Evolutionary conservation across 2,329 filamentous ascomycete species (phyloP).

Genomic region (Hirsutella rhossiliensis): DNA sequence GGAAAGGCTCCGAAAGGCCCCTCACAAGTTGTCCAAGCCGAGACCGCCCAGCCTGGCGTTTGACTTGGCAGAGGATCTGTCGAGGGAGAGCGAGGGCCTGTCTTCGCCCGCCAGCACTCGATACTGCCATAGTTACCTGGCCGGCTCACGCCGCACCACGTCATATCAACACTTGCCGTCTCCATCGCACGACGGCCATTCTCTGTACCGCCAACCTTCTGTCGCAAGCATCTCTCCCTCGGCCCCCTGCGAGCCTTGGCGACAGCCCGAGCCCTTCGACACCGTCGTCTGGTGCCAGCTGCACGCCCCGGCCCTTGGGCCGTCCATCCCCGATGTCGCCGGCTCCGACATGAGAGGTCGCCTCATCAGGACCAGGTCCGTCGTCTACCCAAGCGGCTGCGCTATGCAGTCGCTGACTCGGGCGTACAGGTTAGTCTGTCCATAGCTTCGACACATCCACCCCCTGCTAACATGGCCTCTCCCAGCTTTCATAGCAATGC

Average conservation of each 20-base stretch:
- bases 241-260: background rate
- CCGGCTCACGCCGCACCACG: constrained; percentile 10
- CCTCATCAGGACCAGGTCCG: constrained; percentile 2
- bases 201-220: background rate
- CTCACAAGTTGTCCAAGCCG: constrained; percentile 41
- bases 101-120: constrained; percentile 8
- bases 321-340: background rate
- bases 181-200: background rate
- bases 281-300: background rate
- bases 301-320: background rate
- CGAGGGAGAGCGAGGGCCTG: constrained; percentile 14
- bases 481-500: background rate
- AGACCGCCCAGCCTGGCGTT: constrained; percentile 26
- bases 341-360: background rate
- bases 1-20: constrained; percentile 25
- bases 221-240: background rate
- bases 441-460: background rate
- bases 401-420: constrained; percentile 2
- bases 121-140: constrained; percentile 19
- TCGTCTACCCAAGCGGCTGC: constrained; percentile 1
- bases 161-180: background rate
- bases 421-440: constrained; percentile 6
- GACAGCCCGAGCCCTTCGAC: background rate
- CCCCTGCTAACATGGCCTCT: background rate
- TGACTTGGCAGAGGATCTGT: constrained; percentile 20